These are phyloP conservation scores for Pseudozyma tsukubaensis DNA, from an alignment of 1,284 basidiomycete species.

Conservation along the genomic window DNA sequence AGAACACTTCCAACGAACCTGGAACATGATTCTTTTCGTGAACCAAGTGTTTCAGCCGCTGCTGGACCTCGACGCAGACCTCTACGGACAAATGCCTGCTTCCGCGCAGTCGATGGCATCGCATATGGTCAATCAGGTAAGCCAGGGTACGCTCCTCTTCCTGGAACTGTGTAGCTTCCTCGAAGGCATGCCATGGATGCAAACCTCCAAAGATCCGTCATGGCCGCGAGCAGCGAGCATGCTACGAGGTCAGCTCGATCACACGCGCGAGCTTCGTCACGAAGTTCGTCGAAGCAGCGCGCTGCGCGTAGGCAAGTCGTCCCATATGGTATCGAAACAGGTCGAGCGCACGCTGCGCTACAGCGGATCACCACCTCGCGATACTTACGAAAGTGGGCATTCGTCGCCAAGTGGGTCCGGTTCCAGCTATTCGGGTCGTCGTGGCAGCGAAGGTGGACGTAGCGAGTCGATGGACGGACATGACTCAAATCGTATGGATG, in stretches of 20 bases:
- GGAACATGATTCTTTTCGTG: conserved; percentile 31
- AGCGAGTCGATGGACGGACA: conserved; percentile 7
- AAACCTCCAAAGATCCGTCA: conserved; percentile 28
- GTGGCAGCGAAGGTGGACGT: conserved; percentile 28
- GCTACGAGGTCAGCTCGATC: conserved; percentile 24
- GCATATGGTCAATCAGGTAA: conserved; percentile 29
- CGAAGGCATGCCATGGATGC: conserved; percentile 40
- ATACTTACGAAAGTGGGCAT: conserved; percentile 8
- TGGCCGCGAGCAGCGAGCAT: conserved; percentile 34
- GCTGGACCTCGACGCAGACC: conserved; percentile 24
- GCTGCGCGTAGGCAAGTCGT: conserved; percentile 26
- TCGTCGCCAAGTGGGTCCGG: conserved; percentile 20
- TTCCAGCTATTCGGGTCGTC: conserved; percentile 14
- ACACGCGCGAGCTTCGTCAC: conserved; percentile 26
- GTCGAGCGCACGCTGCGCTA: conserved; percentile 29
- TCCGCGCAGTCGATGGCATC: conserved; percentile 40
- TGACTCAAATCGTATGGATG: conserved; percentile 16
- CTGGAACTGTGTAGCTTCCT: conserved; percentile 42
- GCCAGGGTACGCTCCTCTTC: conserved; percentile 36
- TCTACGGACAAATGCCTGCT: conserved; percentile 32
- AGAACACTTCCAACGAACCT: conserved; percentile 29
- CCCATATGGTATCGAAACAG: conserved; percentile 29
- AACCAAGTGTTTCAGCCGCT: conserved; percentile 32
- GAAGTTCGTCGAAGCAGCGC: conserved; percentile 33
- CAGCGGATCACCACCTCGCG: conserved; percentile 21